These are phyloP conservation scores for Pichia insulana DNA, from an alignment of 805 yeast species.

Conservation along the genomic window DNA sequence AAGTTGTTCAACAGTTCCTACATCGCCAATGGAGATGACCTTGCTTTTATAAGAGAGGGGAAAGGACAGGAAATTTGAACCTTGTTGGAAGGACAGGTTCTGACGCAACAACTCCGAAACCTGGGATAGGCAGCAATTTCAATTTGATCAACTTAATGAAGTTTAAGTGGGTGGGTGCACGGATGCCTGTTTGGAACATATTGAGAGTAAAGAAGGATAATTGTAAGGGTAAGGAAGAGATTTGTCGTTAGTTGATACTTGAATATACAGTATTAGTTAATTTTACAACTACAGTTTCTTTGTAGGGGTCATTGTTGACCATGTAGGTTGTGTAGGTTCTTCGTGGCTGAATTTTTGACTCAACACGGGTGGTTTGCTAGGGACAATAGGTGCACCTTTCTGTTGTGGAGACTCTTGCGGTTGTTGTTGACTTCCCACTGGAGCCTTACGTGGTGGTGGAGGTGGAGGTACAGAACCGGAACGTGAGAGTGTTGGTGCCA, in stretches of 20 bases:
- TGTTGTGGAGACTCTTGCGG: constrained; percentile 1
- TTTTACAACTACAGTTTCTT: constrained; percentile 15
- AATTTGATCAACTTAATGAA: no score
- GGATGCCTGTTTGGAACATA: no score
- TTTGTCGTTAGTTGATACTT: no score
- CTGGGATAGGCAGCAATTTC: no score
- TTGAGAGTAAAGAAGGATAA: no score
- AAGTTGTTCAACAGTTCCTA: constrained; percentile 52
- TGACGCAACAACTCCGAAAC: no score
- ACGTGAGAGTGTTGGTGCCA: constrained; percentile 26
- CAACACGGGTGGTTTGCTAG: constrained; percentile 24
- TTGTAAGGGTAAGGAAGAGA: no score
- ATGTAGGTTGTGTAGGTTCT: constrained; percentile 4
- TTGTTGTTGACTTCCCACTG: not conserved
- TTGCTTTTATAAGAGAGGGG: constrained; percentile 29
- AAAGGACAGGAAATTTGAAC: constrained; percentile 44
- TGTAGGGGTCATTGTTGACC: constrained; percentile 28
- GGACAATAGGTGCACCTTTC: constrained; percentile 27
- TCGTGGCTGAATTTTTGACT: constrained; percentile 11
- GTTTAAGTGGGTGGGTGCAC: no score
- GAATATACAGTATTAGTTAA: no score
- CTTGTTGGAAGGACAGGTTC: no score
- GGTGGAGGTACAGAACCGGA: constrained; percentile 23
- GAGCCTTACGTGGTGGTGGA: constrained; percentile 22
- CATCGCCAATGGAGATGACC: not conserved